A percentile compares a stretch with the other conserved stretches of the same genome.
Conservation (phyloP, 495 filamentous ascomycete species). For the Peziza echinospora region DNA sequence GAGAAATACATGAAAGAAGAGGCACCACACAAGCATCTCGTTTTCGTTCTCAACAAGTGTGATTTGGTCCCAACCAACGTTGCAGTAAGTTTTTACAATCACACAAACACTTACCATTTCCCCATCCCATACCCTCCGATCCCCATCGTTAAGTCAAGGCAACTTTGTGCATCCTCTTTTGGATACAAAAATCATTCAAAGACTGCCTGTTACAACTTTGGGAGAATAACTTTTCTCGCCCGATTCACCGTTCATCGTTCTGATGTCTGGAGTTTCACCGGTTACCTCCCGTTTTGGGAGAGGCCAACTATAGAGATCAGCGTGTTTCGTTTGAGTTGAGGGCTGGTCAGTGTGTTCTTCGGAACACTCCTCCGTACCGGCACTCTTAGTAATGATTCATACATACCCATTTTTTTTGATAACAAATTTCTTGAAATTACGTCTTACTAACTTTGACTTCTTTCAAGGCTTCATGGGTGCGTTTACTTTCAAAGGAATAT, state of each 20-base stretch:
- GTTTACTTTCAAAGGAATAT: slow-evolving; percentile 57
- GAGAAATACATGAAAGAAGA: slow-evolving; percentile 89
- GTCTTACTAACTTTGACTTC: slow-evolving; percentile 23
- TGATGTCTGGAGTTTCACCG: slow-evolving; percentile 35
- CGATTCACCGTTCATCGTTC: slow-evolving; percentile 24
- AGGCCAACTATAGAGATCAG: slow-evolving; percentile 20
- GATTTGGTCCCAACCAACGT: slow-evolving; percentile 84
- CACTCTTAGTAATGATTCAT: slow-evolving; percentile 98
- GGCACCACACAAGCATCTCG: slow-evolving; percentile 82
- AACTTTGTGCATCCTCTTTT: slow-evolving; percentile 28
- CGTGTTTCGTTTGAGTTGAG: slow-evolving; percentile 47
- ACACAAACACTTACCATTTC: slow-evolving; percentile 16
- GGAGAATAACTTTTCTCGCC: slow-evolving; percentile 65
- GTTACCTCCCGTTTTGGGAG: slow-evolving; percentile 68
- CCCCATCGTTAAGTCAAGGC: slow-evolving; percentile 87
- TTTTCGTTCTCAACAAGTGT: slow-evolving; percentile 87
- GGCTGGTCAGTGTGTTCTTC: slow-evolving; percentile 4
- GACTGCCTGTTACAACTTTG: slow-evolving; percentile 91
- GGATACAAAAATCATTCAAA: slow-evolving; percentile 35
- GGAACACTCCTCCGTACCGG: slow-evolving; percentile 30
- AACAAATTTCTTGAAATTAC: slow-evolving; percentile 5
- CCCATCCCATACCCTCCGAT: slow-evolving; percentile 17
- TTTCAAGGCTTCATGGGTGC: slow-evolving; percentile 64
- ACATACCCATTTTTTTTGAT: slow-evolving; percentile 34
- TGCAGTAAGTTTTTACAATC: slow-evolving; percentile 52